Conservation (phyloP, 306 rosid genomes). For the Quercus parvula region DNA sequence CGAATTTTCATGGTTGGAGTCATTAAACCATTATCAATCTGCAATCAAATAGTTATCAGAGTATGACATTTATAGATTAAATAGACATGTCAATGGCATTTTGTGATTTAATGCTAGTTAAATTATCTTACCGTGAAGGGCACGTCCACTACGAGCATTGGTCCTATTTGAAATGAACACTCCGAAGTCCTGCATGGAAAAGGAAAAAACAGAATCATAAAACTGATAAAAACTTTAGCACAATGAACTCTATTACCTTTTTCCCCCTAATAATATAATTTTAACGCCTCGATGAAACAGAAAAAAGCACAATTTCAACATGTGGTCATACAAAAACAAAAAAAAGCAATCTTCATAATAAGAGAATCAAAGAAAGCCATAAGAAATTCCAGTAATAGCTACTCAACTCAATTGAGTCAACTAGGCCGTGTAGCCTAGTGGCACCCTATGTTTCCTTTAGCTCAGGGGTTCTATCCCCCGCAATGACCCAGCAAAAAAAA, state of each 20-base stretch:
- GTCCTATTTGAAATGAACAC: slow-evolving; percentile 81
- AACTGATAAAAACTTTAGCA: neutral
- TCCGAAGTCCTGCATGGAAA: slow-evolving; percentile 63
- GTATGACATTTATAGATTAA: neutral
- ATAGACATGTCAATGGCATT: slow-evolving; percentile 1
- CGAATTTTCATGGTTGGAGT: slow-evolving; percentile 93
- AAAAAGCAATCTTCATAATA: neutral
- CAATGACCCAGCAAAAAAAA: too few species aligned
- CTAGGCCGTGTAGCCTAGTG: too few species aligned
- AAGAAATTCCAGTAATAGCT: neutral
- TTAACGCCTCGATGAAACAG: neutral
- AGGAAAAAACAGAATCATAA: neutral
- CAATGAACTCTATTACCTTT: neutral
- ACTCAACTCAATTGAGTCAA: neutral
- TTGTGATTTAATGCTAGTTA: neutral
- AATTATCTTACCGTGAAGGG: slow-evolving; percentile 71
- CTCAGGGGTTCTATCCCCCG: too few species aligned
- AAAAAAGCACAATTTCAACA: neutral
- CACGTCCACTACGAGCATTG: slow-evolving; percentile 68
- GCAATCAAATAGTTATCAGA: slow-evolving; percentile 27
- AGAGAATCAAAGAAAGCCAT: neutral
- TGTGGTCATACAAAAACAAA: neutral
- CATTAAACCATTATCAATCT: slow-evolving; percentile 86
- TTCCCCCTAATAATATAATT: neutral
- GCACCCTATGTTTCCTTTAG: too few species aligned